phyloP scores from a whole-genome alignment of 1,284 basidiomycete genomes.

The Jaminaea rosea region DNA sequence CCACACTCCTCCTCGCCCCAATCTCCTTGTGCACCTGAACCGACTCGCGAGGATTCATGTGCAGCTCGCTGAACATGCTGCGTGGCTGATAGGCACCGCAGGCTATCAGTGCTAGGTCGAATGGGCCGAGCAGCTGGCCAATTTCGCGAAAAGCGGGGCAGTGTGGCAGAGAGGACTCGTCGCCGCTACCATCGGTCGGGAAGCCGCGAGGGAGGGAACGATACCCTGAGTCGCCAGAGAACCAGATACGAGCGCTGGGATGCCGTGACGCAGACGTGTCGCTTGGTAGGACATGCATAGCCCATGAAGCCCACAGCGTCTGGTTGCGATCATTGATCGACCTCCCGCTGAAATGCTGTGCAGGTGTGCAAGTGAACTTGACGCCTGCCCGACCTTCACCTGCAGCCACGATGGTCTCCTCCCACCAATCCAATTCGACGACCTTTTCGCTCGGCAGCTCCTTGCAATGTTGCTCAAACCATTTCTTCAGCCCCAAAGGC shows the following conservation, averaged over 20 bases:
- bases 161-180: slow-evolving; percentile 22
- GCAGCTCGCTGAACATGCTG: background rate
- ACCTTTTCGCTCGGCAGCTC: slow-evolving; percentile 14
- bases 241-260: background rate
- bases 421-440: slow-evolving; percentile 38
- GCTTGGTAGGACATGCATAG: background rate
- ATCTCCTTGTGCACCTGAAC: slow-evolving; percentile 27
- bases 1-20: slow-evolving; percentile 12
- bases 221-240: slow-evolving; percentile 20
- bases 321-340: slow-evolving; percentile 17
- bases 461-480: slow-evolving; percentile 20
- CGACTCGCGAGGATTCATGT: slow-evolving; percentile 23
- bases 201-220: slow-evolving; percentile 18
- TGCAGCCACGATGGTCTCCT: slow-evolving; percentile 14
- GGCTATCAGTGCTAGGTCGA: slow-evolving; percentile 28
- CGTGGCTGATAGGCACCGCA: slow-evolving; percentile 34
- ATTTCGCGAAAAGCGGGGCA: slow-evolving; percentile 37
- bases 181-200: slow-evolving; percentile 2
- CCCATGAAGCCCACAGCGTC: slow-evolving; percentile 22
- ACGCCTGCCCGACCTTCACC: slow-evolving; percentile 8
- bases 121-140: slow-evolving; percentile 28
- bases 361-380: slow-evolving; percentile 26
- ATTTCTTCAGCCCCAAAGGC: slow-evolving; percentile 22
- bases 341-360: slow-evolving; percentile 29
- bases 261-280: background rate